Evolutionary conservation across 768 basidiomycete species (phyloP).

Genomic region (Coprinopsis cinerea): DNA sequence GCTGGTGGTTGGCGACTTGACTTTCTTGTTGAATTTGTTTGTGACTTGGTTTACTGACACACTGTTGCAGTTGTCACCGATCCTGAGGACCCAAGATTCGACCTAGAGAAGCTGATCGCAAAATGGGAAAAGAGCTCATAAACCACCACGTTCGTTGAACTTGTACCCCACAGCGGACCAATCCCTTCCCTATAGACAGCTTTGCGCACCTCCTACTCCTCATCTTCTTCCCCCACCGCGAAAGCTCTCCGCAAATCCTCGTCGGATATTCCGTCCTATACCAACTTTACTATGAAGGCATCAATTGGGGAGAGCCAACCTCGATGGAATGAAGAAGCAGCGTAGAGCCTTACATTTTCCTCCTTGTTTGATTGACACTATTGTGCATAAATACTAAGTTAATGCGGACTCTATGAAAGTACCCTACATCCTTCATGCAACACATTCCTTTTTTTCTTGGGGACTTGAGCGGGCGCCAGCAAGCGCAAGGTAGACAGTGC

Average conservation of each 20-base stretch:
- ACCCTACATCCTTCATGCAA: not conserved
- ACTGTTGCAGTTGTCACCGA: conserved; percentile 69
- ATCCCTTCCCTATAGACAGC: not conserved
- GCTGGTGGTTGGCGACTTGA: not conserved
- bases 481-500: not conserved
- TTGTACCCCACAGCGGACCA: conserved; percentile 4
- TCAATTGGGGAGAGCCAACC: no score
- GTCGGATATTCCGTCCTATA: no score
- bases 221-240: no score
- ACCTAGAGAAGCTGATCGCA: conserved; percentile 84
- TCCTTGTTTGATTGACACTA: no score
- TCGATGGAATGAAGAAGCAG: no score
- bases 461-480: not conserved
- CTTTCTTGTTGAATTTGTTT: no score
- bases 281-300: no score
- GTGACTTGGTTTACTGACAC: conserved; percentile 6
- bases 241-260: no score
- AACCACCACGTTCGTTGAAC: conserved; percentile 21
- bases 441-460: not conserved
- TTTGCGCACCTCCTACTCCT: not conserved
- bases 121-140: conserved; percentile 71
- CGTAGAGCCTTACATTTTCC: no score
- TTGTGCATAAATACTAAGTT: not conserved
- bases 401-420: conserved; percentile 3
- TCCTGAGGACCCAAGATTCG: conserved; percentile 93